Percentiles rank a stretch among this genome's conserved stretches.
phyloP scores from a whole-genome alignment of 768 basidiomycete species.

The Dacryopinax primogenitus region DNA sequence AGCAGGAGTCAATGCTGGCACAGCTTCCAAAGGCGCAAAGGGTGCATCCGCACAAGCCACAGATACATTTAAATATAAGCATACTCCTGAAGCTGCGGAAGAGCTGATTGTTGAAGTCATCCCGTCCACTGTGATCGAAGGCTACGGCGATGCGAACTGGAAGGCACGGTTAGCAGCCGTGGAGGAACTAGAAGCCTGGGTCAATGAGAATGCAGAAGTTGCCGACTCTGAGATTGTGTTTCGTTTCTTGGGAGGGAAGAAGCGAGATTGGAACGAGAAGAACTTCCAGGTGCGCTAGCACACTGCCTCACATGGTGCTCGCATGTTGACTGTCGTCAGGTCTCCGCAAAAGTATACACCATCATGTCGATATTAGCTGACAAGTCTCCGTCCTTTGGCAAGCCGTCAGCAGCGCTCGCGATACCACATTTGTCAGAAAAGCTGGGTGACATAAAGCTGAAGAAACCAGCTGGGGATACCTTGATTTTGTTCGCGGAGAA shows the following conservation, averaged over 20 bases:
- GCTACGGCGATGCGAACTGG: slow-evolving; percentile 83
- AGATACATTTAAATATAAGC: slow-evolving; percentile 83
- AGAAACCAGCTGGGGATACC: slow-evolving; percentile 88
- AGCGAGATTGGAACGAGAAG: slow-evolving; percentile 90
- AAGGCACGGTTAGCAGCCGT: slow-evolving; percentile 77
- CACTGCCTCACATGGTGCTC: background rate
- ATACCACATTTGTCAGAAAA: slow-evolving; percentile 82
- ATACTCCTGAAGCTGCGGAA: slow-evolving; percentile 86
- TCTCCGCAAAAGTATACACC: slow-evolving; percentile 78
- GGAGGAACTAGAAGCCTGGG: slow-evolving; percentile 64
- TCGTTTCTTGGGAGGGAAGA: slow-evolving; percentile 65
- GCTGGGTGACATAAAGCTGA: slow-evolving; percentile 88
- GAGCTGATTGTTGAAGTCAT: slow-evolving; percentile 57
- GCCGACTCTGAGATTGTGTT: slow-evolving; percentile 83
- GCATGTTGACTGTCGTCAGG: slow-evolving; percentile 36
- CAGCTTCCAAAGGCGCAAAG: slow-evolving; percentile 26
- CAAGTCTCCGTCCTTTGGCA: slow-evolving; percentile 67
- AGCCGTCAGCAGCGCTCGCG: slow-evolving; percentile 69
- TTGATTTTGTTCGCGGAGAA: slow-evolving; percentile 77
- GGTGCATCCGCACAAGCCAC: slow-evolving; percentile 38
- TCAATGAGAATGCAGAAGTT: slow-evolving; percentile 33
- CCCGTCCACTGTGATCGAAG: slow-evolving; percentile 54
- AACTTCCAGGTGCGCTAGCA: slow-evolving; percentile 70
- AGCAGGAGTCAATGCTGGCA: slow-evolving; percentile 29
- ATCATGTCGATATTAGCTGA: slow-evolving; percentile 63